Base-by-base conservation (phyloP, 2,329 filamentous ascomycete species). In the Aspergillus chevalieri region DNA sequence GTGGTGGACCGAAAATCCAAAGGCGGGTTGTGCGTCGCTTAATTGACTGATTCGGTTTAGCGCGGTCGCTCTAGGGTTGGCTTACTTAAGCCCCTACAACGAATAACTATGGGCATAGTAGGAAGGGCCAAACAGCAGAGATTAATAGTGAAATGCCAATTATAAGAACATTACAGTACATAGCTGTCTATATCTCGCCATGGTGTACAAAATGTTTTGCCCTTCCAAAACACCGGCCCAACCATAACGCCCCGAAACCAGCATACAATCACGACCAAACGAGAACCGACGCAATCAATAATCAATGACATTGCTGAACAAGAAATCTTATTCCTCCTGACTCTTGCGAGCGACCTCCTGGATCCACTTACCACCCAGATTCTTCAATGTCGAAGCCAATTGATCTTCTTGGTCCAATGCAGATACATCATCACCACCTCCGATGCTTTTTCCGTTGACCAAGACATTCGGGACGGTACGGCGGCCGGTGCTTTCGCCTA, bases 401-500 rank as follows among this genome's bases (percentile, higher is more conserved):
- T 81, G 80, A 55, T 84, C 83, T 28, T 79, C 77, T 24, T 74
- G 69, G 65, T 91, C 83, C 52, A 97, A 74, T 22, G 80, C 83
- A 44, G 82, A 79, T 49, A 98, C 80, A 52, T 96, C 89, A 65
- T 97, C 92, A 45, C 89, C 84, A 19, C 93, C 93, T 43, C 93
- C 93, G 53, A 97, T 89, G 69, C 87, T 93, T 67, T 85, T 84
- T 43, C 89, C 90, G 62, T 89, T 88, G 61, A 98, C 78, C 59
- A 98, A 78, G 33, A 97, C 80, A 65, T 98, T 98, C 14, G 93
- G 93, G 0, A 98, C 93, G 0, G 93, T 98, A 52, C 76, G 78
- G 45, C 92, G 81, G 42, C 87, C 87, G 0, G 93, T 97, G 64
- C 81, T 85, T 52, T 84, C 79, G 14, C 70, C 78, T 8, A 98